A percentile compares a stretch with the other conserved stretches of the same genome.
These are phyloP conservation scores for Populus alba DNA, from an alignment of 345 rosid species.

Conservation along the genomic window DNA sequence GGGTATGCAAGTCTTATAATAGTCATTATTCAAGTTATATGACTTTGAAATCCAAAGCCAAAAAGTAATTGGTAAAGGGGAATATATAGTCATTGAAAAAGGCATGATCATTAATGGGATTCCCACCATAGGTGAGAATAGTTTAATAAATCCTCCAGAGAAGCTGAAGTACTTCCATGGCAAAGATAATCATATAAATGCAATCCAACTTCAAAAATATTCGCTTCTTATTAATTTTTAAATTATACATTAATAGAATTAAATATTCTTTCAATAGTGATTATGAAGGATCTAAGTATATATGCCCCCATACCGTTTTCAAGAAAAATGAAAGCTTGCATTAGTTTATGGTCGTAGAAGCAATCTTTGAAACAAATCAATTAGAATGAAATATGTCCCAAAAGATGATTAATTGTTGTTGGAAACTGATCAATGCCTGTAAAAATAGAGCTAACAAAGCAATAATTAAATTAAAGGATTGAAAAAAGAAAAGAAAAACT, in stretches of 20 bases:
- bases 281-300: background rate
- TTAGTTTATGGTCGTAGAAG: background rate
- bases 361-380: background rate
- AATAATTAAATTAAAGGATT: background rate
- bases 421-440: background rate
- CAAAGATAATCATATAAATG: background rate
- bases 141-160: background rate
- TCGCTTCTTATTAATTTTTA: background rate
- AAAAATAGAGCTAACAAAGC: background rate
- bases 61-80: background rate
- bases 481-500: background rate
- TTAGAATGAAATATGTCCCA: background rate
- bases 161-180: background rate
- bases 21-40: background rate
- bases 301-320: background rate
- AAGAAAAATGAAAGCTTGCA: background rate
- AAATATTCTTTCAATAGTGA: background rate
- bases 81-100: background rate
- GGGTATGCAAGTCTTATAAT: background rate
- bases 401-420: background rate
- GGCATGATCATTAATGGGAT: background rate
- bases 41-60: background rate
- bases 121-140: background rate
- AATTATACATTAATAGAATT: background rate
- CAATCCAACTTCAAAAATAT: too few species aligned